A percentile compares a stretch with the other conserved stretches of the same genome.
Conservation (phyloP, 805 yeast genomes). For the Teunomyces barrocoloradensis region DNA sequence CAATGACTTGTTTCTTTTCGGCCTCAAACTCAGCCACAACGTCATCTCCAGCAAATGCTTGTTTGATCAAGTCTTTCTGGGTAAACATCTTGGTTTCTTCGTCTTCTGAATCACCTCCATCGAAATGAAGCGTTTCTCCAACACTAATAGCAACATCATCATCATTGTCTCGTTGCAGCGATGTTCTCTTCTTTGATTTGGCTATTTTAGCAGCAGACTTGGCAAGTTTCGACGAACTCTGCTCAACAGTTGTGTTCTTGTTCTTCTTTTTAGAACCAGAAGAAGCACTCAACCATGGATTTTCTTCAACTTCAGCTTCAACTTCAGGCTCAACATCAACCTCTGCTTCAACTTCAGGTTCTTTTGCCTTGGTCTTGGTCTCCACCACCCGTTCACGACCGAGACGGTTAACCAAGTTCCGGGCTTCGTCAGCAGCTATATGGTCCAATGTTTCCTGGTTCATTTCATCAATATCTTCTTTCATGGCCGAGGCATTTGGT, state of each 20-base stretch:
- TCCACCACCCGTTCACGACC: slow-evolving; percentile 13
- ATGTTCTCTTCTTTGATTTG: slow-evolving; percentile 34
- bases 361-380: background rate
- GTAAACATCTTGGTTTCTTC: slow-evolving; percentile 55
- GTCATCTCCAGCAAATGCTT: slow-evolving; percentile 98
- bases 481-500: slow-evolving; percentile 51
- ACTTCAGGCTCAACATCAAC: too few species aligned
- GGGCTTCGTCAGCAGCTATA: slow-evolving; percentile 48
- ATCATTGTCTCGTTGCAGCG: slow-evolving; percentile 30
- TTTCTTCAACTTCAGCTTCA: slow-evolving; percentile 15
- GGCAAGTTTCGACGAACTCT: slow-evolving; percentile 35
- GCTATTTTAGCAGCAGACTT: slow-evolving; percentile 42
- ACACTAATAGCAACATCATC: slow-evolving; percentile 45
- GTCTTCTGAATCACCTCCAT: slow-evolving; percentile 47
- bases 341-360: slow-evolving; percentile 26
- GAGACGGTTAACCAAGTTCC: slow-evolving; percentile 43
- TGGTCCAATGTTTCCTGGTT: slow-evolving; percentile 43
- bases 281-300: slow-evolving; percentile 36
- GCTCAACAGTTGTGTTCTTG: slow-evolving; percentile 30
- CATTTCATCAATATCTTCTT: slow-evolving; percentile 31
- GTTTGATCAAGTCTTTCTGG: slow-evolving; percentile 77
- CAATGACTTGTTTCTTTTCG: slow-evolving; percentile 66
- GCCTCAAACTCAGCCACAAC: slow-evolving; percentile 76
- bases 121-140: slow-evolving; percentile 52
- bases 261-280: slow-evolving; percentile 25